These are phyloP conservation scores for Aspergillus persii DNA, from an alignment of 2,329 filamentous ascomycete genomes.

Conservation along the genomic window DNA sequence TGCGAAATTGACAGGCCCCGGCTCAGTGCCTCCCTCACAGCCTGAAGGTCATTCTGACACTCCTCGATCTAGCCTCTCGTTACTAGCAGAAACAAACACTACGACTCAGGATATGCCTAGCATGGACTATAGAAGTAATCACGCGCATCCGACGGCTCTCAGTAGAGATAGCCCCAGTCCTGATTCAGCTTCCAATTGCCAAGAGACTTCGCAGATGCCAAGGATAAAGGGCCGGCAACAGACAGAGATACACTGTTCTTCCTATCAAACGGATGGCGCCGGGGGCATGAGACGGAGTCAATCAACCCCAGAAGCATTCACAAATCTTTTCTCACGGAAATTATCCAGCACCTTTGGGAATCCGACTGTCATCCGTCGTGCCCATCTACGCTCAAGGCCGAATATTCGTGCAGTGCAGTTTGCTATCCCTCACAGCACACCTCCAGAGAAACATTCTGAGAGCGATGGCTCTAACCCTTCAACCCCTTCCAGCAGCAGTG, in stretches of 20 bases:
- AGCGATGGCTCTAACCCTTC: slow-evolving; percentile 35
- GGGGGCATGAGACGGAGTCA: slow-evolving; percentile 15
- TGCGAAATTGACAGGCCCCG: not conserved
- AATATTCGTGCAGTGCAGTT: slow-evolving; percentile 27
- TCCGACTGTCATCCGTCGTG: slow-evolving; percentile 41
- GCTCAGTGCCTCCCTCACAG: not conserved
- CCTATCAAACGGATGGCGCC: not conserved
- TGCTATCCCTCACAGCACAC: slow-evolving; percentile 5
- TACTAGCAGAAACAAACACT: not conserved
- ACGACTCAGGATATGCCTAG: not conserved
- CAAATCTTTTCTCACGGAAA: slow-evolving; percentile 36
- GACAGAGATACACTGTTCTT: not conserved
- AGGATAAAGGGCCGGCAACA: not conserved
- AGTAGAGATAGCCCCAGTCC: not conserved
- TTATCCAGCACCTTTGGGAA: slow-evolving; percentile 40
- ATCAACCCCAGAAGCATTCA: slow-evolving; percentile 30
- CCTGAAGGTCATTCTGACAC: not conserved
- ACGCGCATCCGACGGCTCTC: not conserved
- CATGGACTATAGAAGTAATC: not conserved
- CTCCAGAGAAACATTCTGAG: slow-evolving; percentile 24
- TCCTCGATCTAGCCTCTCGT: slow-evolving; percentile 1
- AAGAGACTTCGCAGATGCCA: not conserved
- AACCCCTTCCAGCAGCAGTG: slow-evolving; percentile 26
- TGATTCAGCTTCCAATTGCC: not conserved
- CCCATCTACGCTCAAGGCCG: slow-evolving; percentile 33